Percentiles rank a stretch among this genome's conserved stretches.
Conservation (phyloP, 2,329 filamentous ascomycete genomes). For the Microcyclospora tardicrescens region DNA sequence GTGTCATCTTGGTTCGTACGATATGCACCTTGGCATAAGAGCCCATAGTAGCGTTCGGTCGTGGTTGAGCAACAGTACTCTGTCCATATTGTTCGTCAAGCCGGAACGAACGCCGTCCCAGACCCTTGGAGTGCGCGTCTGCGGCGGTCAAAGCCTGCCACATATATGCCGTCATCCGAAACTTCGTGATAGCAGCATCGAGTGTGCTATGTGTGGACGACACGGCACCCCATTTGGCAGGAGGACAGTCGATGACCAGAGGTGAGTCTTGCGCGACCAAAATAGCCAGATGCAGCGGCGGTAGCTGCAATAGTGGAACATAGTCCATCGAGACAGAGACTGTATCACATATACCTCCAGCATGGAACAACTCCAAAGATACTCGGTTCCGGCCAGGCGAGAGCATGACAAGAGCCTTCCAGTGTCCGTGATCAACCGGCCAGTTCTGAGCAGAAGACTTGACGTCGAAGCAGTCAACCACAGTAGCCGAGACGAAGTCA, state of each 20-base stretch:
- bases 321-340: constrained; percentile 14
- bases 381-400: constrained; percentile 15
- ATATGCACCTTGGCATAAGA: constrained; percentile 19
- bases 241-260: constrained; percentile 20
- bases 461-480: constrained; percentile 2
- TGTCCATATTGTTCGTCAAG: constrained; percentile 21
- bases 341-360: constrained; percentile 6
- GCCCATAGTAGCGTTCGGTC: constrained; percentile 9
- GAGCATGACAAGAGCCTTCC: constrained; percentile 23
- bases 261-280: constrained; percentile 13
- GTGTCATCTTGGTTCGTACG: constrained; percentile 15
- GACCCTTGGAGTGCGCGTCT: constrained; percentile 16
- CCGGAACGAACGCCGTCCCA: constrained; percentile 19
- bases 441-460: constrained; percentile 13
- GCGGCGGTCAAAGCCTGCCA: constrained; percentile 25
- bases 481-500: constrained; percentile 13
- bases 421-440: constrained; percentile 20
- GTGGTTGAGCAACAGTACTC: constrained; percentile 9
- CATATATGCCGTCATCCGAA: constrained; percentile 24
- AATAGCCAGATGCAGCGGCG: constrained; percentile 19
- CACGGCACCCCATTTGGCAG: constrained; percentile 14
- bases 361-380: constrained; percentile 13
- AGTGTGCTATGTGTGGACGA: constrained; percentile 18
- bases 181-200: constrained; percentile 20
- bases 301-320: constrained; percentile 19